Percentiles rank a stretch among this genome's conserved stretches.
Evolutionary conservation across 139 green algal species (phyloP).

Genomic region (Chlorella vulgaris): DNA sequence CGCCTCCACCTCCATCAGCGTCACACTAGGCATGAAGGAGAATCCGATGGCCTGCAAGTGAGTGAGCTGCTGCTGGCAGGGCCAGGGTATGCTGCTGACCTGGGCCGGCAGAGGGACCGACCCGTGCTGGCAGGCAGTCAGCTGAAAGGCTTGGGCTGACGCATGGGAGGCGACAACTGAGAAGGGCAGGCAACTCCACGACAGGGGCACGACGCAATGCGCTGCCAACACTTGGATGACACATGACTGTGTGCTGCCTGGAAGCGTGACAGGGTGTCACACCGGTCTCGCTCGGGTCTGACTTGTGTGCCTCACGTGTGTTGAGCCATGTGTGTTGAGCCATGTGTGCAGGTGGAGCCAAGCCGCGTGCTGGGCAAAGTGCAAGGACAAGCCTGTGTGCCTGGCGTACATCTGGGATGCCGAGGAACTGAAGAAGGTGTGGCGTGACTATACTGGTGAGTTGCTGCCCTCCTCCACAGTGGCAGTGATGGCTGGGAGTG

Average conservation of each 20-base stretch:
- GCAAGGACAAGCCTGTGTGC: slow-evolving; percentile 15
- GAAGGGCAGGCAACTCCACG: too few relatives aligned
- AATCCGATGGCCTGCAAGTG: slow-evolving; percentile 18
- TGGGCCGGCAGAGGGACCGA: too few relatives aligned
- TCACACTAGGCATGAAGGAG: slow-evolving; percentile 21
- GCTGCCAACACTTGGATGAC: too few relatives aligned
- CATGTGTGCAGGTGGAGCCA: not conserved
- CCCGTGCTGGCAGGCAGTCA: too few relatives aligned
- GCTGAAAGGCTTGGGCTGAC: too few relatives aligned
- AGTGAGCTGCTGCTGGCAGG: not conserved
- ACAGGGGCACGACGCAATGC: too few relatives aligned
- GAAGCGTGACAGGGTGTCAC: too few relatives aligned
- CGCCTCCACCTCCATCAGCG: slow-evolving; percentile 5
- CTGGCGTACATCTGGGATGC: slow-evolving; percentile 24
- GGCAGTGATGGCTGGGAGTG: not conserved
- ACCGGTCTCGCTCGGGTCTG: too few relatives aligned
- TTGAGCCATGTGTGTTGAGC: not conserved
- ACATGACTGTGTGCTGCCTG: too few relatives aligned
- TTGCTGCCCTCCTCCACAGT: not conserved
- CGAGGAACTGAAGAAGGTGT: not conserved
- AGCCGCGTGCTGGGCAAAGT: slow-evolving; percentile 8
- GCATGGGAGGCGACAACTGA: too few relatives aligned
- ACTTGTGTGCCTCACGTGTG: too few relatives aligned
- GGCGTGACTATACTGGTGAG: slow-evolving; percentile 18
- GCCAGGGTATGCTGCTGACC: too few relatives aligned